Percentiles rank a stretch among this genome's conserved stretches.
phyloP scores from a whole-genome alignment of 768 basidiomycete genomes.

The Rhizopogon rudus region DNA sequence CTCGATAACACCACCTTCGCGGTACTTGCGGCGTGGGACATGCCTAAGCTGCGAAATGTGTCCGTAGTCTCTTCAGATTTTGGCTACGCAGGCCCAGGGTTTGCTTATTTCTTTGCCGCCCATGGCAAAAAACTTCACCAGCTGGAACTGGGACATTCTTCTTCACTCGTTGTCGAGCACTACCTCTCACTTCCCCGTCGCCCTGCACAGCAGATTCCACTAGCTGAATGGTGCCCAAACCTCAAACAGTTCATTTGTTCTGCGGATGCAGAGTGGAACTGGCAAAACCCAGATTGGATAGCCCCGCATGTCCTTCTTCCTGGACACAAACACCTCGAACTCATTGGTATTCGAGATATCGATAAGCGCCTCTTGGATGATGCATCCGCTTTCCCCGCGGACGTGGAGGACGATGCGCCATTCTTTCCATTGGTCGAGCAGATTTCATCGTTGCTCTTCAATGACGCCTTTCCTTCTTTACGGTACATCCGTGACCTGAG shows the following conservation, averaged over 20 bases:
- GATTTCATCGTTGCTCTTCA: slow-evolving; percentile 51
- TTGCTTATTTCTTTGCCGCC: slow-evolving; percentile 57
- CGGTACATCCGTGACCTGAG: slow-evolving; percentile 64
- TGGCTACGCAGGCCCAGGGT: slow-evolving; percentile 61
- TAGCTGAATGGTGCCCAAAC: slow-evolving; percentile 69
- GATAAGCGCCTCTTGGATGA: slow-evolving; percentile 56
- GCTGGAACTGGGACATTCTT: slow-evolving; percentile 70
- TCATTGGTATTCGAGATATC: slow-evolving; percentile 72
- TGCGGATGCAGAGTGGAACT: slow-evolving; percentile 79
- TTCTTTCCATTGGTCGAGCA: slow-evolving; percentile 67
- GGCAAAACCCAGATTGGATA: slow-evolving; percentile 77
- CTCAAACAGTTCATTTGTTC: slow-evolving; percentile 66
- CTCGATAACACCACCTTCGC: slow-evolving; percentile 69
- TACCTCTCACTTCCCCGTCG: slow-evolving; percentile 47
- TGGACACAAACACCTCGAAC: slow-evolving; percentile 51
- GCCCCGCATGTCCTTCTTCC: slow-evolving; percentile 71
- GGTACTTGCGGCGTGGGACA: slow-evolving; percentile 60
- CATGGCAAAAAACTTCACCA: slow-evolving; percentile 60
- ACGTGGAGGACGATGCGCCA: slow-evolving; percentile 37
- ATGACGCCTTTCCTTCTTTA: slow-evolving; percentile 58
- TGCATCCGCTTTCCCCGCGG: slow-evolving; percentile 24
- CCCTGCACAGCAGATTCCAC: slow-evolving; percentile 35
- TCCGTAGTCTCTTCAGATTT: slow-evolving; percentile 71
- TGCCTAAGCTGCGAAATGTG: slow-evolving; percentile 59
- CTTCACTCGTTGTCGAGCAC: slow-evolving; percentile 61